Evolutionary conservation across 164 flowering plant genomes (phyloP).

Genomic region (Platanus orientalis): DNA sequence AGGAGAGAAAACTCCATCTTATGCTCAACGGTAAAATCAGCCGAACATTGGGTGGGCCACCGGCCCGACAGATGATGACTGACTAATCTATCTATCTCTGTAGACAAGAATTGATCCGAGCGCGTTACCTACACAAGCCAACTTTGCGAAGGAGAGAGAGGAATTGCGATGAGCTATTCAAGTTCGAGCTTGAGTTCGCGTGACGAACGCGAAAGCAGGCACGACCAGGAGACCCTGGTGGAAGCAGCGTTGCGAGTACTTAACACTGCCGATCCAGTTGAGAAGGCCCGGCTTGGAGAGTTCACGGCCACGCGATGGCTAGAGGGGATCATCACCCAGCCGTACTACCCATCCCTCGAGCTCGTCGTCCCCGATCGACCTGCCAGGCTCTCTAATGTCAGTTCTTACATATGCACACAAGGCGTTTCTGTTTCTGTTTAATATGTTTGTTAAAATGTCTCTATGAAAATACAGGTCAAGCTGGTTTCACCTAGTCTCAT

Average conservation of each 20-base stretch:
- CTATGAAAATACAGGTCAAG: constrained; percentile 54
- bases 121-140: too few species aligned
- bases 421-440: neutral
- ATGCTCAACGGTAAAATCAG: too few species aligned
- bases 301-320: constrained; percentile 63
- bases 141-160: too few species aligned
- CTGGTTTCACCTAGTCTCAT: constrained; percentile 73
- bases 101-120: too few species aligned
- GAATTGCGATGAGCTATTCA: neutral
- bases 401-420: neutral
- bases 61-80: too few species aligned
- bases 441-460: constrained; percentile 52
- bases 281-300: constrained; percentile 76
- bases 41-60: too few species aligned
- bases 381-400: constrained; percentile 63
- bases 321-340: constrained; percentile 40
- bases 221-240: constrained; percentile 45
- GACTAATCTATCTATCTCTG: too few species aligned
- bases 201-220: neutral
- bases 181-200: neutral
- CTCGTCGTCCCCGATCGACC: constrained; percentile 76
- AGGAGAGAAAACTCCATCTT: too few species aligned
- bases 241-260: constrained; percentile 73
- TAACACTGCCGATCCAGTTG: constrained; percentile 73
- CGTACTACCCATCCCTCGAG: constrained; percentile 42